Conservation (phyloP, 2,329 filamentous ascomycete species). For the Macrophomina pseudophaseolina region DNA sequence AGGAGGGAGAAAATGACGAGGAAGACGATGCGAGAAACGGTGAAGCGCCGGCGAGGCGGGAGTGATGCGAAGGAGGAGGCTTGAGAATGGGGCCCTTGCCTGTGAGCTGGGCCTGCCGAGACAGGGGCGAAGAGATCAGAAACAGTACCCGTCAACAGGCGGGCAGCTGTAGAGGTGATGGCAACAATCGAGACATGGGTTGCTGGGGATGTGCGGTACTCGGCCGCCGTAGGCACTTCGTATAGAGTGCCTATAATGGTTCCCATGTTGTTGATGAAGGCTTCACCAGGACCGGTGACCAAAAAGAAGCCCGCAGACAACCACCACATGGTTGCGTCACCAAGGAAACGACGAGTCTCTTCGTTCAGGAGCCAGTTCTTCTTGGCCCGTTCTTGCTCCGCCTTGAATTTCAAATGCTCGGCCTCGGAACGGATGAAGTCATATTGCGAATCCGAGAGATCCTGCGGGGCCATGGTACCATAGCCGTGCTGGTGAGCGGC, state of each 20-base stretch:
- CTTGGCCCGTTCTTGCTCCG: slow-evolving; percentile 67
- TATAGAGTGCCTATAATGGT: slow-evolving; percentile 90
- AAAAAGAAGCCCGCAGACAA: slow-evolving; percentile 90
- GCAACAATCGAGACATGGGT: slow-evolving; percentile 95
- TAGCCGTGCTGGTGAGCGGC: slow-evolving; percentile 63
- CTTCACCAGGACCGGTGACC: slow-evolving; percentile 92
- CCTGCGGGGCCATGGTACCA: slow-evolving; percentile 62
- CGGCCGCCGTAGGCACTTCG: slow-evolving; percentile 58
- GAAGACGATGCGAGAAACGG: slow-evolving; percentile 79
- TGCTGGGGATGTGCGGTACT: slow-evolving; percentile 65
- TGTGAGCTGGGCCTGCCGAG: slow-evolving; percentile 58
- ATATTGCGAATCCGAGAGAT: slow-evolving; percentile 53
- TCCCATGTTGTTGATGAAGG: slow-evolving; percentile 96
- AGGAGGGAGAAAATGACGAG: slow-evolving; percentile 76
- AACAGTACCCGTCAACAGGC: slow-evolving; percentile 85
- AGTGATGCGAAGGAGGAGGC: slow-evolving; percentile 48
- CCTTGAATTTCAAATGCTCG: slow-evolving; percentile 51
- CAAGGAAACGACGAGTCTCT: slow-evolving; percentile 83
- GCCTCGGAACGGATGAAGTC: slow-evolving; percentile 52
- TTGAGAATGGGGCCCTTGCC: slow-evolving; percentile 55
- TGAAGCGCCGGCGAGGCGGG: slow-evolving; percentile 49
- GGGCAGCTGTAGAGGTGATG: slow-evolving; percentile 85
- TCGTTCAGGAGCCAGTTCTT: slow-evolving; percentile 92
- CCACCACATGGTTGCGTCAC: slow-evolving; percentile 94
- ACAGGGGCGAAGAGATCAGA: slow-evolving; percentile 81